phyloP scores from a whole-genome alignment of 2,329 filamentous ascomycete genomes.

The Coniochaeta ligniaria region DNA sequence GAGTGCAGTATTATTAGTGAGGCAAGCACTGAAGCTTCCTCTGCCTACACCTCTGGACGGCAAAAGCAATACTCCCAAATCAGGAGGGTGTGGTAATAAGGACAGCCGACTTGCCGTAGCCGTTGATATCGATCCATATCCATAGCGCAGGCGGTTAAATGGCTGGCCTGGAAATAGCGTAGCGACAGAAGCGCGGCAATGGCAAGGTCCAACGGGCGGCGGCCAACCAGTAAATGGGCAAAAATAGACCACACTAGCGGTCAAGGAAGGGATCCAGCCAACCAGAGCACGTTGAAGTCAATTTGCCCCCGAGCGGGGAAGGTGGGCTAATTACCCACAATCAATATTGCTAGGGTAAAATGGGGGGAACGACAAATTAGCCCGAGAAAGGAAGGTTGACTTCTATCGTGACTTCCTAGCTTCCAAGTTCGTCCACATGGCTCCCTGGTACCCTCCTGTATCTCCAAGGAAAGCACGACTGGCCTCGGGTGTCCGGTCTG shows the following conservation, averaged over 20 bases:
- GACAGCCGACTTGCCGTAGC: slow-evolving; percentile 1
- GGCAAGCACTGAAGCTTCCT: background rate
- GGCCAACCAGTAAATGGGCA: slow-evolving; percentile 2
- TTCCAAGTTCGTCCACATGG: background rate
- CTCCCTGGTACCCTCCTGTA: background rate
- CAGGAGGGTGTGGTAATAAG: slow-evolving; percentile 3
- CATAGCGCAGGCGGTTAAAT: slow-evolving; percentile 2
- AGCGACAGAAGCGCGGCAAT: slow-evolving; percentile 1
- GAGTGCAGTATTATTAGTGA: background rate
- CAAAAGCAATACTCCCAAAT: no score
- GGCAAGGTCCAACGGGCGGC: background rate
- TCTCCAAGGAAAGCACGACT: background rate
- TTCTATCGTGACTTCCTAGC: background rate
- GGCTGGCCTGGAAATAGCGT: background rate
- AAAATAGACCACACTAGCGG: background rate
- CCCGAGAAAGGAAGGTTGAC: background rate
- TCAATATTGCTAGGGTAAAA: background rate
- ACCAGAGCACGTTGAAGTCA: background rate
- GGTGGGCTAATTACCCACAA: background rate
- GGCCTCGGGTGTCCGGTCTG: background rate
- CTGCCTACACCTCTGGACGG: background rate
- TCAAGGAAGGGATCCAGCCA: background rate
- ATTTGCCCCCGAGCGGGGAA: slow-evolving; percentile 1
- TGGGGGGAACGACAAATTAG: background rate
- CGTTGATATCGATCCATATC: background rate